Conservation (phyloP, 2,329 filamentous ascomycete species). For the Microdochium paspali region DNA sequence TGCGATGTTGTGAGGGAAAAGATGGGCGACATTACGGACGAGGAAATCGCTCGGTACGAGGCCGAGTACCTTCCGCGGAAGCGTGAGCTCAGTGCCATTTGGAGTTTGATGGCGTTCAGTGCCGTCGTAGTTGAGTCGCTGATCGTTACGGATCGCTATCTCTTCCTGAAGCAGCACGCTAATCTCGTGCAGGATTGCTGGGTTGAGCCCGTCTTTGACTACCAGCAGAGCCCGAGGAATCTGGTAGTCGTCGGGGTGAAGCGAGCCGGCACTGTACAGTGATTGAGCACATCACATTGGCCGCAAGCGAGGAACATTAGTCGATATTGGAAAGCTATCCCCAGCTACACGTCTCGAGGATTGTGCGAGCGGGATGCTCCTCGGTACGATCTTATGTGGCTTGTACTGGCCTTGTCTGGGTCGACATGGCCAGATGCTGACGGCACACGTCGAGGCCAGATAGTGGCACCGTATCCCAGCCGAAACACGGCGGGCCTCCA, state of each 20-base stretch:
- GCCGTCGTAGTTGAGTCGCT: slow-evolving; percentile 81
- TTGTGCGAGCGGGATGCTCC: too few species aligned
- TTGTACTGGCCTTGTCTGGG: too few species aligned
- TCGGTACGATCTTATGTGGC: too few species aligned
- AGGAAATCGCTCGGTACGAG: slow-evolving; percentile 67
- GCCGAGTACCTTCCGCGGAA: slow-evolving; percentile 52
- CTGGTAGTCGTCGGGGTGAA: slow-evolving; percentile 90
- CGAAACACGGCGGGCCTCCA: too few species aligned
- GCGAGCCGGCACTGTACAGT: background rate
- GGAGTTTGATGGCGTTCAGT: slow-evolving; percentile 95
- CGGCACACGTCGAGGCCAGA: too few species aligned
- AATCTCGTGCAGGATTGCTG: slow-evolving; percentile 65
- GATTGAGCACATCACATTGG: background rate
- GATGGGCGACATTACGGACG: slow-evolving; percentile 62
- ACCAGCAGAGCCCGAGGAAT: slow-evolving; percentile 76
- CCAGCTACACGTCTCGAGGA: too few species aligned
- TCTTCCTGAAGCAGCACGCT: slow-evolving; percentile 71
- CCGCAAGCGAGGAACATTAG: too few species aligned
- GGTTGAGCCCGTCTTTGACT: slow-evolving; percentile 93
- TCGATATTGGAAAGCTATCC: too few species aligned
- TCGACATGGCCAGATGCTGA: too few species aligned
- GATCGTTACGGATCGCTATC: slow-evolving; percentile 84
- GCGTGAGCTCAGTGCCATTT: slow-evolving; percentile 77
- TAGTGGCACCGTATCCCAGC: too few species aligned
- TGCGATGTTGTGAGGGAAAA: slow-evolving; percentile 53